Conservation (phyloP, 352 stramenopile genomes). For the Phytopythium aichiense region DNA sequence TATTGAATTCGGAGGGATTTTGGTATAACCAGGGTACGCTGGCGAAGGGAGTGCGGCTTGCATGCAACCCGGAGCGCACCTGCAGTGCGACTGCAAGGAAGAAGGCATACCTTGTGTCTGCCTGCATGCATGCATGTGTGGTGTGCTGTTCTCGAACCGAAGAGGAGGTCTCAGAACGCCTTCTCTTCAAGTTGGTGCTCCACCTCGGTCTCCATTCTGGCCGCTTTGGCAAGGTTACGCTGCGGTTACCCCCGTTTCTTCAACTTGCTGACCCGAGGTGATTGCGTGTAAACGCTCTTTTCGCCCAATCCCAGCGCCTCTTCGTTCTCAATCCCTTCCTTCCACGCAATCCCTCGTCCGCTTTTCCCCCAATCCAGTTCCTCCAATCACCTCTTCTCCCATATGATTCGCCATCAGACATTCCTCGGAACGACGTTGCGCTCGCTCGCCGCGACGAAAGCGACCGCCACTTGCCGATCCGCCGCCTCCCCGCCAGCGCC, state of each 20-base stretch:
- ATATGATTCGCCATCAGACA: too few relatives aligned
- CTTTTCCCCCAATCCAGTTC: not conserved
- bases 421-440: too few relatives aligned
- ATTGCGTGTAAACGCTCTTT: conserved; percentile 3
- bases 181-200: not conserved
- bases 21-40: too few relatives aligned
- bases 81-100: too few relatives aligned
- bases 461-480: conserved; percentile 3
- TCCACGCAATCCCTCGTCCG: not conserved
- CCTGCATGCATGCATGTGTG: too few relatives aligned
- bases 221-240: not conserved
- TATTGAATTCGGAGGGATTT: too few relatives aligned
- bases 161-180: too few relatives aligned
- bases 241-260: not conserved
- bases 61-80: too few relatives aligned
- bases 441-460: not conserved
- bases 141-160: too few relatives aligned
- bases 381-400: not conserved
- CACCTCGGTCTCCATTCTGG: not conserved
- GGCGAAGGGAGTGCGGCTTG: too few relatives aligned
- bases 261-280: not conserved
- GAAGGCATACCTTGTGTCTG: too few relatives aligned
- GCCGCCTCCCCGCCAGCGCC: not conserved
- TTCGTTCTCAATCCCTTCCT: not conserved
- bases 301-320: not conserved